These are phyloP conservation scores for Dothiorella sarmentorum DNA, from an alignment of 2,329 filamentous ascomycete genomes.

Conservation along the genomic window DNA sequence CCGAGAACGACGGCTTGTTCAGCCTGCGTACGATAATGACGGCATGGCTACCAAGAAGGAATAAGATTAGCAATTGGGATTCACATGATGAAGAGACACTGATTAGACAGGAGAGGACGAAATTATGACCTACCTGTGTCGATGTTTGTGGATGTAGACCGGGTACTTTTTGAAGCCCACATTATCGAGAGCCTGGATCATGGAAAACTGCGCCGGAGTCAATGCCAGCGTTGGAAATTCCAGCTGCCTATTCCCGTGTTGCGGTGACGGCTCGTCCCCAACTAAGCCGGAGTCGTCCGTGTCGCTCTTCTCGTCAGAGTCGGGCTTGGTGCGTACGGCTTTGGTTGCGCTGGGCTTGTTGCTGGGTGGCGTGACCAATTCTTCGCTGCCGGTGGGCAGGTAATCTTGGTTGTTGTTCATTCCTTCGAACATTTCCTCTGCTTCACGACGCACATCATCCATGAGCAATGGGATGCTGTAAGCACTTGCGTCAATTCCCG, in stretches of 20 bases:
- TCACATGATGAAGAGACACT: neutral
- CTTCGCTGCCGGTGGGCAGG: slow-evolving; percentile 55
- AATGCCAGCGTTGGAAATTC: slow-evolving; percentile 71
- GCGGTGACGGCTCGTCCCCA: slow-evolving; percentile 22
- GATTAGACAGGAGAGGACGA: neutral
- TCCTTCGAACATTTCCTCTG: slow-evolving; percentile 74
- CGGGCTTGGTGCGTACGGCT: neutral
- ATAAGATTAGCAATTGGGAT: slow-evolving; percentile 30
- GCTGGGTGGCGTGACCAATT: slow-evolving; percentile 27
- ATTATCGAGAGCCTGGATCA: slow-evolving; percentile 72
- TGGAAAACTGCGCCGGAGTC: slow-evolving; percentile 75
- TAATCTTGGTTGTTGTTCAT: slow-evolving; percentile 71
- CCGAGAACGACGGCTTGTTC: slow-evolving; percentile 60
- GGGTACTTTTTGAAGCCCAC: slow-evolving; percentile 58
- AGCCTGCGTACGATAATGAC: slow-evolving; percentile 79
- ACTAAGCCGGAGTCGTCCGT: slow-evolving; percentile 28
- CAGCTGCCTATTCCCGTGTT: slow-evolving; percentile 23
- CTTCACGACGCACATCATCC: slow-evolving; percentile 69
- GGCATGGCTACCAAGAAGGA: slow-evolving; percentile 60
- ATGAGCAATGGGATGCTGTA: slow-evolving; percentile 76
- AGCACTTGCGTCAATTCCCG: slow-evolving; percentile 62
- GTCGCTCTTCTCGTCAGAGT: slow-evolving; percentile 16
- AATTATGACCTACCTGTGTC: slow-evolving; percentile 25
- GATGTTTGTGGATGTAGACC: slow-evolving; percentile 70
- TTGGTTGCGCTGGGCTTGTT: slow-evolving; percentile 19